phyloP scores from a whole-genome alignment of 2,329 filamentous ascomycete genomes.

The Cadophora gregata region DNA sequence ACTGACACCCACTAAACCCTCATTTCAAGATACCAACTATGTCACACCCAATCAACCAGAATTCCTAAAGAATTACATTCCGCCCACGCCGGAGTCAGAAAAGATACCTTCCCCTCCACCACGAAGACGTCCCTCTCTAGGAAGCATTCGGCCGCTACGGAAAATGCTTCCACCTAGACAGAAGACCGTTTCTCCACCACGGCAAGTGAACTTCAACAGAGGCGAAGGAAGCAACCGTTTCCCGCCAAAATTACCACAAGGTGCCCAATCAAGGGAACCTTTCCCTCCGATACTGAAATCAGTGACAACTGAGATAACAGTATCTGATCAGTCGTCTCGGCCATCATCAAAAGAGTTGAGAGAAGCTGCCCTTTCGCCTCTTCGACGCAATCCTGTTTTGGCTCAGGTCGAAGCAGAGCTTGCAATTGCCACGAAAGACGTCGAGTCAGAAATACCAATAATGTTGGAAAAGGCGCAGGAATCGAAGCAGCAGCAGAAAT shows the following conservation, averaged over 20 bases:
- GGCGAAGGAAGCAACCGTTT: neutral
- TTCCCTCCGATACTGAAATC: no score
- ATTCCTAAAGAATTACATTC: neutral
- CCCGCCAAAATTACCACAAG: neutral
- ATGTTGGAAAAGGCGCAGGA: neutral
- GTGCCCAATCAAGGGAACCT: neutral
- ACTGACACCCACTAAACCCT: neutral
- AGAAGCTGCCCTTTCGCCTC: conserved; percentile 16
- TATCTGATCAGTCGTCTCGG: neutral
- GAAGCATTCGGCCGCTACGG: neutral
- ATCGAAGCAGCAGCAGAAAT: neutral
- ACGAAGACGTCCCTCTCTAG: neutral
- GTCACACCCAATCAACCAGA: neutral
- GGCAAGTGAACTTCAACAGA: neutral
- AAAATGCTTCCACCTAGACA: neutral
- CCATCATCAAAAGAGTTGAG: conserved; percentile 1
- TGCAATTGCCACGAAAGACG: neutral
- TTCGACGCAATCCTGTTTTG: conserved; percentile 13
- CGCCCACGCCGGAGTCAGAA: neutral
- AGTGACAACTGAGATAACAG: neutral
- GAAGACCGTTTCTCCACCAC: neutral
- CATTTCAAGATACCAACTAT: neutral
- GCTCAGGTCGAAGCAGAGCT: conserved; percentile 18
- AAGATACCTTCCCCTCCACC: neutral
- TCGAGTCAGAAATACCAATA: neutral